phyloP scores from a whole-genome alignment of 2,329 filamentous ascomycete genomes.

The Aspergillus piperis region DNA sequence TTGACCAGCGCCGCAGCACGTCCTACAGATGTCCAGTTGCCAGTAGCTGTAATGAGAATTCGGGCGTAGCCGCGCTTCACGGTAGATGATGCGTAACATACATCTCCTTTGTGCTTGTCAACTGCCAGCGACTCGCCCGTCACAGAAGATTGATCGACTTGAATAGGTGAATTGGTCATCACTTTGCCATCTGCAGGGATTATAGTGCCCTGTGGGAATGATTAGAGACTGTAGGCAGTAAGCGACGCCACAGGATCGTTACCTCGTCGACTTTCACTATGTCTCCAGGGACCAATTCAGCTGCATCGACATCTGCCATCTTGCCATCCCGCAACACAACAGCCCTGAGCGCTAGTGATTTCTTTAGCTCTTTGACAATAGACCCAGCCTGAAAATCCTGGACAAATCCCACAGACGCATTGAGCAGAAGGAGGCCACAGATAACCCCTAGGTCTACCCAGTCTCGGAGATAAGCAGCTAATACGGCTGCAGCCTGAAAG shows the following conservation, averaged over 20 bases:
- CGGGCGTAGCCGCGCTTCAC: conserved; percentile 90
- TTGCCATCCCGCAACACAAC: conserved; percentile 79
- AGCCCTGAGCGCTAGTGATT: conserved; percentile 84
- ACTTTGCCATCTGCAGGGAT: conserved; percentile 86
- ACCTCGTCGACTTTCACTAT: conserved; percentile 83
- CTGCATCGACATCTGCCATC: conserved; percentile 76
- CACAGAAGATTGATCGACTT: conserved; percentile 89
- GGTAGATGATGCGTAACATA: conserved; percentile 80
- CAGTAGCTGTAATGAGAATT: conserved; percentile 78
- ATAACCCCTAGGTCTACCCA: conserved; percentile 96
- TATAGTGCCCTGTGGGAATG: conserved; percentile 66
- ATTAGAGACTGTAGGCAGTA: conserved; percentile 14
- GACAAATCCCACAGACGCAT: conserved; percentile 81
- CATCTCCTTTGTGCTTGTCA: conserved; percentile 80
- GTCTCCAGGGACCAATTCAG: conserved; percentile 84
- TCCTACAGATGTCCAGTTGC: conserved; percentile 88
- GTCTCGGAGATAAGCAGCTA: conserved; percentile 80
- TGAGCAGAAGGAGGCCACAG: conserved; percentile 77
- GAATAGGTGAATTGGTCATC: conserved; percentile 78
- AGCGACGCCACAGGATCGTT: conserved; percentile 14
- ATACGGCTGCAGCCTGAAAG: conserved; percentile 67
- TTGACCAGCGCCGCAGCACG: conserved; percentile 83
- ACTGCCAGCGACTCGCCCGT: conserved; percentile 90
- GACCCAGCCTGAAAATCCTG: conserved; percentile 89
- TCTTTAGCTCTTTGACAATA: conserved; percentile 88